These are phyloP conservation scores for Spinellus fusiger DNA, from an alignment of 192 early-diverging fungal species.

Conservation along the genomic window DNA sequence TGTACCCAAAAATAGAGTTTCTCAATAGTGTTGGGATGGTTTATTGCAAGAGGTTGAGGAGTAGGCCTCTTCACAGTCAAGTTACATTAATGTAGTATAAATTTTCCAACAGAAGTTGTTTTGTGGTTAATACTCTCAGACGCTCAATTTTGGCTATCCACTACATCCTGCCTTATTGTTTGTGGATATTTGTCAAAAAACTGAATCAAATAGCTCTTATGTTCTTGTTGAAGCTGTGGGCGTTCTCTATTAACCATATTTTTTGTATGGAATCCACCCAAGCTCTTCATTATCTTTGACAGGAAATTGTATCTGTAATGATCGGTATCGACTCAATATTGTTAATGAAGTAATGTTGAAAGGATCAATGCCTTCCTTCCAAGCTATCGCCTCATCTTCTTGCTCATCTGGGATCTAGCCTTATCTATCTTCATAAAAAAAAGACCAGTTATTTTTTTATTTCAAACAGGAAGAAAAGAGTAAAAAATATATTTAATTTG, in stretches of 20 bases:
- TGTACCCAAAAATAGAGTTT: too few relatives aligned
- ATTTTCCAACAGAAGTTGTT: neutral
- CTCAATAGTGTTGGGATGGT: too few relatives aligned
- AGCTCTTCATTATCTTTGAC: too few relatives aligned
- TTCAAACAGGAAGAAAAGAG: neutral
- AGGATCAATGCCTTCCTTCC: neutral
- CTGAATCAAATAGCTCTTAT: neutral
- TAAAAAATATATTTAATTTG: too few relatives aligned
- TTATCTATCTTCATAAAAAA: neutral
- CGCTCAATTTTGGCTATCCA: neutral
- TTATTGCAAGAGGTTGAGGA: too few relatives aligned
- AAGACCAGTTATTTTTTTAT: neutral
- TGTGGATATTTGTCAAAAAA: neutral
- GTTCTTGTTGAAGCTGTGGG: too few relatives aligned
- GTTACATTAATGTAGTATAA: neutral
- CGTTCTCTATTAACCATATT: too few relatives aligned
- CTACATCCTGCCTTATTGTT: neutral
- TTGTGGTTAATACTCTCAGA: neutral
- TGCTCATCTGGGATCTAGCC: neutral
- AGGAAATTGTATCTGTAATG: neutral
- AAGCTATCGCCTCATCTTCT: neutral
- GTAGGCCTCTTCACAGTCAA: too few relatives aligned
- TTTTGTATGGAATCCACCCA: too few relatives aligned
- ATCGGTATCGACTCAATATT: neutral
- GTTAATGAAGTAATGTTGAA: neutral